Evolutionary conservation across 176 grass and related monocot species (phyloP), one percentile per base, ranked within the genome.

Genomic region (Olyra latifolia): DNA sequence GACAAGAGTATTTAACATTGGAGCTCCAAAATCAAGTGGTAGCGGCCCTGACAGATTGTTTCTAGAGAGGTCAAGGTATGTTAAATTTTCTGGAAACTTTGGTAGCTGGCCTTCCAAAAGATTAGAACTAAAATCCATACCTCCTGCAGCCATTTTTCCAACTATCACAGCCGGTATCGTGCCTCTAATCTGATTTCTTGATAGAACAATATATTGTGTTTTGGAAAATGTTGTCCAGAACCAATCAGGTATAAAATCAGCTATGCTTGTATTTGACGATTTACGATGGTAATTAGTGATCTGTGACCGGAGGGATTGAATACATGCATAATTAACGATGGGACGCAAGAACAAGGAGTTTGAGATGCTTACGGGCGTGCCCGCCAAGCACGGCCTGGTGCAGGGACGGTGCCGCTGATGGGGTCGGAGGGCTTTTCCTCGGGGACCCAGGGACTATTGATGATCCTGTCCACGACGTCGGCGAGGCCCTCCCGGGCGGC

Each of bases 331-430:
- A n/a, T n/a, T n/a, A n/a, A n/a, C n/a, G n/a, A n/a, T n/a, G n/a
- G n/a, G n/a, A n/a, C n/a, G n/a, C n/a, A n/a, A n/a, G n/a, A n/a
- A n/a, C n/a, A n/a, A n/a, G n/a, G n/a, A 35, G 32, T 4, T 35
- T 35, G 32, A 35, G 32, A 35, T 35, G 4, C 83, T 83, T 89
- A 91, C 89, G 44, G 74, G 45, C 83, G 77, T 95, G 87, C 14
- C 90, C 84, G 41, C 93, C 90, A 67, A 95, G 82, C 56, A 96
- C 87, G 47, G 87, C 90, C 82, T 92, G 87, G 52, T 92, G 93
- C 28, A 96, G 77, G n/a, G 10, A 79, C 74, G 7, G 93, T 86
- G 47, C 90, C 93, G 8, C 89, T 86, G 44, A 67, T 63, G 30
- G 75, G 72, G 75, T 66, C 72, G 40, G 79, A 11, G 10, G 76